Conservation (phyloP, 108 stramenopile genomes). For the Conticribra guillardii region DNA sequence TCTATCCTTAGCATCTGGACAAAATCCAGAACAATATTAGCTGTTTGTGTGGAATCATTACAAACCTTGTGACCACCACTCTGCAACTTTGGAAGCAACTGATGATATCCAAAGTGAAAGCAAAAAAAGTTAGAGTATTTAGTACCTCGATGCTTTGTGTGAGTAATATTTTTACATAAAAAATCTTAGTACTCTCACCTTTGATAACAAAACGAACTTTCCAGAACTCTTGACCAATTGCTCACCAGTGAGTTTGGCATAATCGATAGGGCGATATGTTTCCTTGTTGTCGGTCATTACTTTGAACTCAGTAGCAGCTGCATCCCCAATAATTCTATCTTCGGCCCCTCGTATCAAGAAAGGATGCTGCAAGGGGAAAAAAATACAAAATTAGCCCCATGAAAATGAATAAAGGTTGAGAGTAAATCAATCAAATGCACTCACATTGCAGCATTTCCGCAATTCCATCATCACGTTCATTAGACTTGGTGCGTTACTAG, state of each 20-base stretch:
- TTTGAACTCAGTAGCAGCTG: constrained; percentile 54
- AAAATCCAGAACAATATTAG: neutral
- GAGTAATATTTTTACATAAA: too few species aligned
- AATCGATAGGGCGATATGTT: constrained; percentile 48
- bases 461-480: constrained; percentile 99
- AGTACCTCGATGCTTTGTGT: too few species aligned
- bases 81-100: constrained; percentile 90
- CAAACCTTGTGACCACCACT: constrained; percentile 90
- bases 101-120: constrained; percentile 47
- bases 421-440: too few species aligned
- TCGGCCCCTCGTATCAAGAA: constrained; percentile 86
- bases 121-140: constrained; percentile 50
- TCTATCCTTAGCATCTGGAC: neutral
- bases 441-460: constrained; percentile 92
- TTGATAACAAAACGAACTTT: constrained; percentile 85
- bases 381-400: too few species aligned
- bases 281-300: constrained; percentile 21
- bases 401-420: too few species aligned
- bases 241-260: constrained; percentile 73
- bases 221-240: constrained; percentile 88
- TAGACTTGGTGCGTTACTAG: constrained; percentile 85
- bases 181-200: too few species aligned
- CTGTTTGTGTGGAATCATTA: neutral
- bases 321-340: constrained; percentile 82
- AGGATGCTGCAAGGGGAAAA: too few species aligned